A percentile compares a stretch with the other conserved stretches of the same genome.
Evolutionary conservation across 192 early-diverging fungal genomes (phyloP).

Genomic region (Fimicolochytrium jonesii): DNA sequence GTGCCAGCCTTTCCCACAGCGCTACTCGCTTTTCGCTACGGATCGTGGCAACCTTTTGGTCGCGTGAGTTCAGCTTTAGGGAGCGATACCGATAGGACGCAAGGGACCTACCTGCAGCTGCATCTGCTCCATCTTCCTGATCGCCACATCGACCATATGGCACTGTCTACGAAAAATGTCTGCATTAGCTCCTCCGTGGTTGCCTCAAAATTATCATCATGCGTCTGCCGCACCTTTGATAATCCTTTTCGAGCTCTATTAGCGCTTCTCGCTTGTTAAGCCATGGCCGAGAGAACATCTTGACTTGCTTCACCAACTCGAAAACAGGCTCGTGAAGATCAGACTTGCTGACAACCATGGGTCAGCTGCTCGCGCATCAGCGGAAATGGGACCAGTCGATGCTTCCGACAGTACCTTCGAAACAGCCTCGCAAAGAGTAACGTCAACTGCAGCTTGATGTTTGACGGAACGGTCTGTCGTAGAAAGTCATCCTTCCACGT

Average conservation of each 20-base stretch:
- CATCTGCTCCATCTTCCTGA: constrained; percentile 49
- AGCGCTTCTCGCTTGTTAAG: constrained; percentile 34
- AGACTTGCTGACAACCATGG: constrained; percentile 37
- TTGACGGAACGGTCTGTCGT: constrained; percentile 38
- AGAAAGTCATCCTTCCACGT: constrained; percentile 55
- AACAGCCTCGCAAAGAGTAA: constrained; percentile 48
- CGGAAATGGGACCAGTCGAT: background rate
- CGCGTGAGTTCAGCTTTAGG: too few species aligned
- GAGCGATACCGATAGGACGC: background rate
- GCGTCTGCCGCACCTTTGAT: constrained; percentile 35
- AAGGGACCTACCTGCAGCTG: constrained; percentile 34
- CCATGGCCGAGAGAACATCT: constrained; percentile 48
- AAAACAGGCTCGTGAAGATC: constrained; percentile 54
- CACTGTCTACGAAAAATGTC: constrained; percentile 40
- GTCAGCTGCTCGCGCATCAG: background rate
- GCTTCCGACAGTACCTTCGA: constrained; percentile 30
- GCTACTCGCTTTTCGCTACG: constrained; percentile 37
- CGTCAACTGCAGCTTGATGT: constrained; percentile 48
- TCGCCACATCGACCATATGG: constrained; percentile 49
- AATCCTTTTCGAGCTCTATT: constrained; percentile 50
- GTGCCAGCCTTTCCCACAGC: constrained; percentile 44
- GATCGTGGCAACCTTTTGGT: constrained; percentile 7
- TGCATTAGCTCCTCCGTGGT: too few species aligned
- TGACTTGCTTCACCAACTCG: constrained; percentile 51
- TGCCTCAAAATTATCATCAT: too few species aligned